Evolutionary conservation across 345 rosid species (phyloP).

Genomic region (Aquilaria yunnanensis): DNA sequence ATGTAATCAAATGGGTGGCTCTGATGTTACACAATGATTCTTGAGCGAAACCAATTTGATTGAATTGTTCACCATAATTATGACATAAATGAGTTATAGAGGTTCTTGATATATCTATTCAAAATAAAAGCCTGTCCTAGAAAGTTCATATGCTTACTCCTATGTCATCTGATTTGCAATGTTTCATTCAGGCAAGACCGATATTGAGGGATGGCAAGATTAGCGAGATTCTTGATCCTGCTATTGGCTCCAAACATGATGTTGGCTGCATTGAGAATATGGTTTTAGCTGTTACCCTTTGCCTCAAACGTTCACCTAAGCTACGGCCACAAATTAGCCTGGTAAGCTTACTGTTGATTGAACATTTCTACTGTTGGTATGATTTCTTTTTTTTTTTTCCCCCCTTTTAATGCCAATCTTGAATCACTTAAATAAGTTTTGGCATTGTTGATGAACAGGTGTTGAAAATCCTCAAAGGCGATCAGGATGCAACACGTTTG

Average conservation of each 20-base stretch:
- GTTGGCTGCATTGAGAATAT: conserved; percentile 54
- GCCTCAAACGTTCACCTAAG: conserved; percentile 57
- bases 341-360: conserved; percentile 28
- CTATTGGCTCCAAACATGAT: conserved; percentile 31
- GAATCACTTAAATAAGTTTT: neutral
- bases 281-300: conserved; percentile 76
- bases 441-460: conserved; percentile 33
- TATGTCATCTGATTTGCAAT: no score
- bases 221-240: conserved; percentile 69
- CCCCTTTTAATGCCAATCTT: conserved; percentile 1
- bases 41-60: no score
- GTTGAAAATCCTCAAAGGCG: conserved; percentile 78
- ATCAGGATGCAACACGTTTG: conserved; percentile 59
- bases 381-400: neutral
- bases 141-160: no score
- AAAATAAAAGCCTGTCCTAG: no score
- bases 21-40: no score
- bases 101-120: no score
- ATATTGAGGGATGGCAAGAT: conserved; percentile 59
- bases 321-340: conserved; percentile 66
- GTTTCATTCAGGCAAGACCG: conserved; percentile 66
- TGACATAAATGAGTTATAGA: no score
- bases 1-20: no score
- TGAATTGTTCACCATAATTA: no score
- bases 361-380: neutral